Evolutionary conservation across 2,329 filamentous ascomycete genomes (phyloP).

Genomic region (Tolypocladium amazonense): DNA sequence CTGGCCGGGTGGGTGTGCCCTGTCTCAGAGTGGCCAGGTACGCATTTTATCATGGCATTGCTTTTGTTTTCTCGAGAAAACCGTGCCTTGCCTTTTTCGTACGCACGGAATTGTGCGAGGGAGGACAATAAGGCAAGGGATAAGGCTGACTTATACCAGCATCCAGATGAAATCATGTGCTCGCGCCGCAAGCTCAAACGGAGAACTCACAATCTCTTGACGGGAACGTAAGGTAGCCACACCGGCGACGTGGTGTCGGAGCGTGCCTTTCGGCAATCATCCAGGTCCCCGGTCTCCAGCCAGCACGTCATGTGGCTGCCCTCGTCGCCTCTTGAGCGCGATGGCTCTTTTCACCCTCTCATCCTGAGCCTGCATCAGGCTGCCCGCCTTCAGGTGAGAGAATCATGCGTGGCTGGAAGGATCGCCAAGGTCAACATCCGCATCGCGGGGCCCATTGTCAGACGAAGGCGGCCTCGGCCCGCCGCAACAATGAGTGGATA

Average conservation of each 20-base stretch:
- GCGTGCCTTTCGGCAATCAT: background rate
- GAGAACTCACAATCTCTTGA: background rate
- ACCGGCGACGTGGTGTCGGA: background rate
- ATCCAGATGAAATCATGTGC: constrained; percentile 1
- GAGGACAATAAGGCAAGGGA: background rate
- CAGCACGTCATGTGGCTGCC: background rate
- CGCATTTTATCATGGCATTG: background rate
- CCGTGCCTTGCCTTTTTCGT: constrained; percentile 7
- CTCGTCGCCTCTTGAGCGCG: background rate
- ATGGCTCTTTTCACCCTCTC: background rate
- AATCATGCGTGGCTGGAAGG: background rate
- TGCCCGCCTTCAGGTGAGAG: background rate
- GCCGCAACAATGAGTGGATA: background rate
- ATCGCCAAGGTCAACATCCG: background rate
- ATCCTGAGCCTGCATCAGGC: background rate
- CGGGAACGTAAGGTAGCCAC: background rate
- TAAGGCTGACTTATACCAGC: background rate
- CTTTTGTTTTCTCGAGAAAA: constrained; percentile 12
- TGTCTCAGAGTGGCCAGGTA: background rate
- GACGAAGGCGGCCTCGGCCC: background rate
- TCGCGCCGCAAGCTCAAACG: background rate
- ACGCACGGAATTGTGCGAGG: background rate
- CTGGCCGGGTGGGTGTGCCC: background rate
- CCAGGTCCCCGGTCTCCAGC: background rate
- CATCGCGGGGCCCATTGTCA: background rate